Percentiles rank a stretch among this genome's conserved stretches.
These are phyloP conservation scores for Ascobolus immersus DNA, from an alignment of 495 filamentous ascomycete genomes.

Conservation along the genomic window DNA sequence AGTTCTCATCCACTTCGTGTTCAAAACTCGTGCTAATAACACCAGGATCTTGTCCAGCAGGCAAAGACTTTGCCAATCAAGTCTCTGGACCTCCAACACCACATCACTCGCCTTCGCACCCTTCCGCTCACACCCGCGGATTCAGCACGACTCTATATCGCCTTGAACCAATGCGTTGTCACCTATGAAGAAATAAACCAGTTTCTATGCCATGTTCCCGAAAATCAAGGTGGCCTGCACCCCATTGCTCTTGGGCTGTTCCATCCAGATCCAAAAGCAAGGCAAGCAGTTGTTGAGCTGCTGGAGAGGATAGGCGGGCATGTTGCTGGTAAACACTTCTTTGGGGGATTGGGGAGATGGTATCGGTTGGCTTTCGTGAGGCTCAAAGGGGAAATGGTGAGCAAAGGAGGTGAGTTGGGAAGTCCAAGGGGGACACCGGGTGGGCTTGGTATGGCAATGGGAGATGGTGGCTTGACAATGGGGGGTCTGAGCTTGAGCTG, in stretches of 20 bases:
- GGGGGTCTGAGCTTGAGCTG: slow-evolving; percentile 9
- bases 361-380: slow-evolving; percentile 55
- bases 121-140: slow-evolving; percentile 46
- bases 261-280: slow-evolving; percentile 57
- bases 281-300: slow-evolving; percentile 50
- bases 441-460: slow-evolving; percentile 10
- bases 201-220: slow-evolving; percentile 60
- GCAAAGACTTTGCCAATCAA: slow-evolving; percentile 52
- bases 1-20: slow-evolving; percentile 3
- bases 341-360: slow-evolving; percentile 62
- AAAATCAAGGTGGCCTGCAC: slow-evolving; percentile 72
- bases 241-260: slow-evolving; percentile 84
- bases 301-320: slow-evolving; percentile 63
- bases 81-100: slow-evolving; percentile 62
- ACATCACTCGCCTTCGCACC: slow-evolving; percentile 67
- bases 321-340: slow-evolving; percentile 82
- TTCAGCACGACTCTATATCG: slow-evolving; percentile 53
- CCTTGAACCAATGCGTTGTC: slow-evolving; percentile 47
- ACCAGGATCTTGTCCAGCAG: slow-evolving; percentile 34
- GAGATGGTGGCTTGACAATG: slow-evolving; percentile 13
- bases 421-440: too few relatives aligned
- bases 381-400: slow-evolving; percentile 34
- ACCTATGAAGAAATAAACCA: slow-evolving; percentile 76
- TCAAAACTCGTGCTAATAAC: slow-evolving; percentile 14
- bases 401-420: slow-evolving; percentile 9